These are phyloP conservation scores for Raffaelea albimanens DNA, from an alignment of 2,329 filamentous ascomycete genomes.

Conservation along the genomic window DNA sequence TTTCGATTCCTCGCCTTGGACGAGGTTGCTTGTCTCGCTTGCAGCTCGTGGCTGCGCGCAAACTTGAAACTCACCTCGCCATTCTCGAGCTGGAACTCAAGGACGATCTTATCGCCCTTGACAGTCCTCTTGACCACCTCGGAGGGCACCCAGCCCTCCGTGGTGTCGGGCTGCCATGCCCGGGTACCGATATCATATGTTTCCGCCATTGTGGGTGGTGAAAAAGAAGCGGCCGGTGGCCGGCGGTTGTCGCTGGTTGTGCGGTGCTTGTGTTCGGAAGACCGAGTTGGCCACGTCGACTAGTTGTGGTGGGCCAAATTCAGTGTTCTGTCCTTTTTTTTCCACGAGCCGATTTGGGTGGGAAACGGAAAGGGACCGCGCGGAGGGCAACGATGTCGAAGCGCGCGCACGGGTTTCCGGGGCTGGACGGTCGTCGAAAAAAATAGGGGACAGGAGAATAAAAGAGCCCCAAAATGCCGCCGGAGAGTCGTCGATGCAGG, in stretches of 20 bases:
- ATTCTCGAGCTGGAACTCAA: constrained; percentile 85
- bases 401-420: too few relatives aligned
- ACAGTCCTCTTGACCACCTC: constrained; percentile 81
- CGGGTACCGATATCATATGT: constrained; percentile 93
- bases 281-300: not conserved
- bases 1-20: not conserved
- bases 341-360: too few relatives aligned
- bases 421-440: not conserved
- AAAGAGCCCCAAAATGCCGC: too few relatives aligned
- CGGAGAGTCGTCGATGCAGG: too few relatives aligned
- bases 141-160: constrained; percentile 95
- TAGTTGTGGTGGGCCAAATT: not conserved
- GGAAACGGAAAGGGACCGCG: too few relatives aligned
- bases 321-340: not conserved
- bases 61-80: constrained; percentile 73
- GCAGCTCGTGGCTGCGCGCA: too few relatives aligned
- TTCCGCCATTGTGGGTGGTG: constrained; percentile 62
- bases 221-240: constrained; percentile 16
- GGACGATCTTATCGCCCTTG: constrained; percentile 75
- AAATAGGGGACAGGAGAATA: not conserved
- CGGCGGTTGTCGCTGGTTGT: constrained; percentile 1
- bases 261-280: not conserved
- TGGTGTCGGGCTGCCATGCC: constrained; percentile 95
- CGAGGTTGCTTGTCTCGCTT: too few relatives aligned
- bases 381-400: too few relatives aligned